Base-by-base conservation (phyloP, 257 asterid species). In the Salvia splendens region DNA sequence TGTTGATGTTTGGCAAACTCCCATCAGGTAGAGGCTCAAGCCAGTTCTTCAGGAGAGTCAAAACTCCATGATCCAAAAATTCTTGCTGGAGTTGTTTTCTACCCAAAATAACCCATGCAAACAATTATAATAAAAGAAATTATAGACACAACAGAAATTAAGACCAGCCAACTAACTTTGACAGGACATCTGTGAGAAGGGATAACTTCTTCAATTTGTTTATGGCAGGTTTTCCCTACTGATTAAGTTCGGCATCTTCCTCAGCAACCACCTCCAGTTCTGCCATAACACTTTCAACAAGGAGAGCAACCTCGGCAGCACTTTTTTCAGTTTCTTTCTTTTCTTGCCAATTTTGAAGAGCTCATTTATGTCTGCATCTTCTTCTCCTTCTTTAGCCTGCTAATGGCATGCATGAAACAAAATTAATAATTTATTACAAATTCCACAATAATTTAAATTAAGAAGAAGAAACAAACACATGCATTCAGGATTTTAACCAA, bases 1-100 rank as follows among this genome's bases (percentile, higher is more conserved):
- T 75, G 71, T 86, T 90, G 38, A 88, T 90, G 78, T 88, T 93
- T 3, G 99, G 97, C 51, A 92, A 81, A 80, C 97, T 89, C 70
- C 97, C 97, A 78, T 92, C 98, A n/a, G 98, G 97, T 45, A 93
- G 92, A 48, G 95, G 96, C 73, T 90, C 97, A 60, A 89, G 98
- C 96, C 98, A 93, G 72, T 74, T 85, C 79, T 79, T 86, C 78
- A 93, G 57, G 61, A 93, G 92, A 38, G 83, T 83, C 62, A 92
- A 76, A 66, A 89, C 90, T 72, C 96, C 97, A 42, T 89, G 97
- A 69, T 91, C 97, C 8, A 93, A 81, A 84, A 93, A 93, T 70
- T 90, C 95, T 53, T 77, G 97, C 80, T 90, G 99, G 64, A 93
- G 91, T 73, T 93, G 96, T 72, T 93, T 93, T 82, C 99, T 93